Evolutionary conservation across 352 stramenopile genomes (phyloP).

Genomic region (Peronosclerospora sorghi): DNA sequence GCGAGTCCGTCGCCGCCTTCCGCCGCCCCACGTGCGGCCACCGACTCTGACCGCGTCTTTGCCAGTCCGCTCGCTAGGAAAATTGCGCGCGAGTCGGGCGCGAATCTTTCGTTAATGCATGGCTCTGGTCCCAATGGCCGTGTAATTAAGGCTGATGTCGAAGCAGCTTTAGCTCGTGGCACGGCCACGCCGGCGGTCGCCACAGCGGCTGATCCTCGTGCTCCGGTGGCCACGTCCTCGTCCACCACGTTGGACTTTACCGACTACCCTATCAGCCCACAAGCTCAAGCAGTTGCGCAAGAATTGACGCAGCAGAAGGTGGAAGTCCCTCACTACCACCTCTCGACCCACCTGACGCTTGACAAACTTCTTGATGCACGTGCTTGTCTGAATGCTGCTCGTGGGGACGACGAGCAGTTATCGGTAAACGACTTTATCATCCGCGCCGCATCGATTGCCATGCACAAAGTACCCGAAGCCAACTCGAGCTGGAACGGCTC

Average conservation of each 20-base stretch:
- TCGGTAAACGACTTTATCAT: conserved; percentile 99
- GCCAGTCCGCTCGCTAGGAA: conserved; percentile 92
- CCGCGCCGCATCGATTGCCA: conserved; percentile 89
- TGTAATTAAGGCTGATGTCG: conserved; percentile 91
- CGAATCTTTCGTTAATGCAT: conserved; percentile 52
- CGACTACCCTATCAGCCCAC: conserved; percentile 86
- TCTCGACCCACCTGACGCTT: conserved; percentile 90
- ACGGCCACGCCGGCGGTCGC: conserved; percentile 20
- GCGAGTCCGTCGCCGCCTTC: conserved; percentile 10
- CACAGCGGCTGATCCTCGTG: conserved; percentile 14
- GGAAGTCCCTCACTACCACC: conserved; percentile 95
- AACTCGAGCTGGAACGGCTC: conserved; percentile 81
- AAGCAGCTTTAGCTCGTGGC: conserved; percentile 76
- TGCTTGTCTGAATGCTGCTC: conserved; percentile 87
- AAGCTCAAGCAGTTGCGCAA: conserved; percentile 69
- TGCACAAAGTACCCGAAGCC: conserved; percentile 93
- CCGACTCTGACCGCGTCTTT: conserved; percentile 73
- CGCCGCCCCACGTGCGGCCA: conserved; percentile 8
- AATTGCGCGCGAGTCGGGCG: conserved; percentile 69
- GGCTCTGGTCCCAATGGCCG: conserved; percentile 82
- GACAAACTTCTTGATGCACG: conserved; percentile 86
- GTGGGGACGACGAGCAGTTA: conserved; percentile 86
- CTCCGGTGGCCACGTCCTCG: conserved; percentile 17
- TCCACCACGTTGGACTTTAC: conserved; percentile 71
- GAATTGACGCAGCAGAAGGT: conserved; percentile 89